Base-by-base conservation (phyloP, 2,329 filamentous ascomycete species). In the Penicillium sp. region DNA sequence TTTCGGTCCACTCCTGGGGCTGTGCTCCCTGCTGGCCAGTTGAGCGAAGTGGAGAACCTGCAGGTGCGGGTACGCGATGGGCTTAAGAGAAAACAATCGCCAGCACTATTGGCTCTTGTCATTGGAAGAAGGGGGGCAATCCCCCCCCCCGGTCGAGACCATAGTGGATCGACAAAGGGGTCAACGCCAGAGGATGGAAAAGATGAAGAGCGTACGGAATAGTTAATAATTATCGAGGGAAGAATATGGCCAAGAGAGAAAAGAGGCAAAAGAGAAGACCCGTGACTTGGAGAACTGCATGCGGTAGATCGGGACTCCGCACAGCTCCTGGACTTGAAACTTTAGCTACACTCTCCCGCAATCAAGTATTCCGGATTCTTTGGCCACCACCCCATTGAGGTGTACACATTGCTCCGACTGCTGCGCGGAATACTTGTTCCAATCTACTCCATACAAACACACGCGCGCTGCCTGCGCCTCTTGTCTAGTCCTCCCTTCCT, bases 131-230 rank as follows among this genome's bases (percentile, higher is more conserved):
- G 19, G 46, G 26, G 46, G 4, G 22, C 7, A 35, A 22, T 22
- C 19, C 19, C 19, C 19, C 19, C 4, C 25, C 49, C 35, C 25
- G 62, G 57, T 65, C 61, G 52, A 58, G 63, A 63, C 64, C 55
- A 4, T 37, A 40, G 57, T 64, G 62, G 62, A 58, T 59, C 58
- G 49, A 35, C 55, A 53, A 35, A 42, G 56, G 62, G 57, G 37
- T 51, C 28, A 13, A 16, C 19, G 6, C 14, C 25, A 22, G 22
- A 25, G 19, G 19, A 22, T 22, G 46, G 46, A 43, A 55, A 25
- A 51, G 42, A 28, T 19, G 8, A 35, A 37, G 49, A 19, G 14
- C 3, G 25, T 28, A 13, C 6, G 42, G 11, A 48, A 14, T 13
- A 8, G 22, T 25, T 2, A 16, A 51, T 1, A 33, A 16, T n/a